Evolutionary conservation across 148 eudicot genomes (phyloP).

Genomic region (Euryodendron excelsum): DNA sequence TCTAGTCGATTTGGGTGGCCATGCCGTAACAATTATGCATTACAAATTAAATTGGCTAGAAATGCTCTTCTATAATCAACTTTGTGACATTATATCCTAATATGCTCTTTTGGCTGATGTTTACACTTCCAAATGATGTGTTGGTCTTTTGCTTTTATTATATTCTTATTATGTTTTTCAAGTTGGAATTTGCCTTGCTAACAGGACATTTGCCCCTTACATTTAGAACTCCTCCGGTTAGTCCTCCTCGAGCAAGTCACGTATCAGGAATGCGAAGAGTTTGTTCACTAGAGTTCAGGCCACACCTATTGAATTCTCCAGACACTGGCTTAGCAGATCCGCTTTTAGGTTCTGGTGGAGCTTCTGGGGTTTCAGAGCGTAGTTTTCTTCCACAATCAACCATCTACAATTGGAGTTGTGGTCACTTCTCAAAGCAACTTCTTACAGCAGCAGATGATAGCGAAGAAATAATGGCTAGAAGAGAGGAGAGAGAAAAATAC

Average conservation of each 20-base stretch:
- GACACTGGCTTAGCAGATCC: conserved; percentile 91
- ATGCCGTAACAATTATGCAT: neutral
- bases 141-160: neutral
- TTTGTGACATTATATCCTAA: neutral
- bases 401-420: conserved; percentile 94
- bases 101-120: neutral
- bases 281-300: conserved; percentile 82
- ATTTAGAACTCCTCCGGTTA: conserved; percentile 95
- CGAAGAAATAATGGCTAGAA: conserved; percentile 63
- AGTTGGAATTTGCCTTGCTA: conserved; percentile 6
- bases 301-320: conserved; percentile 69
- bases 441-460: conserved; percentile 76
- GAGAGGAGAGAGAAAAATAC: conserved; percentile 75
- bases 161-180: neutral
- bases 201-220: conserved; percentile 74
- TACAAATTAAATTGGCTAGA: neutral
- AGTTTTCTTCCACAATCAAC: conserved; percentile 91
- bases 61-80: neutral
- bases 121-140: neutral
- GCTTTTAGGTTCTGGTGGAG: conserved; percentile 51
- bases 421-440: conserved; percentile 91
- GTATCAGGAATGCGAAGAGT: conserved; percentile 89
- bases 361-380: conserved; percentile 53
- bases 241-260: conserved; percentile 85
- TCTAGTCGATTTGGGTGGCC: neutral